These are phyloP conservation scores for Epichloe uncinata DNA, from an alignment of 2,329 filamentous ascomycete species.

Conservation along the genomic window DNA sequence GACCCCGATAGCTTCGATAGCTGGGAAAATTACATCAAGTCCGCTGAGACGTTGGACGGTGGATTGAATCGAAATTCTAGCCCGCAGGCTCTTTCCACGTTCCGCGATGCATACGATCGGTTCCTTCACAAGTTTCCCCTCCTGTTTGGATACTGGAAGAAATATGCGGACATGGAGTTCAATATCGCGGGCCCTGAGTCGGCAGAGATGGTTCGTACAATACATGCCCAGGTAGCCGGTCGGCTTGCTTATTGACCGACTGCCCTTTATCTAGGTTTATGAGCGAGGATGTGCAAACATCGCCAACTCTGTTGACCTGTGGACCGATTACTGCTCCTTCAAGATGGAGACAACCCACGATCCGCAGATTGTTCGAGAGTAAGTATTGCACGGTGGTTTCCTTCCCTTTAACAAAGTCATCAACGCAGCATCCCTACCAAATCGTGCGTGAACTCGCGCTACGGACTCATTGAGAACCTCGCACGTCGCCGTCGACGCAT, in stretches of 20 bases:
- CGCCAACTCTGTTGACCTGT: slow-evolving; percentile 85
- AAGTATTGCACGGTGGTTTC: slow-evolving; percentile 62
- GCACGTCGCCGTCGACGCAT: slow-evolving; percentile 25
- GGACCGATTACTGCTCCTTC: slow-evolving; percentile 95
- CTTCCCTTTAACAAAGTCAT: slow-evolving; percentile 50
- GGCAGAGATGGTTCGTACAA: slow-evolving; percentile 69
- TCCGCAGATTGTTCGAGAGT: slow-evolving; percentile 94
- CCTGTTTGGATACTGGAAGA: slow-evolving; percentile 98
- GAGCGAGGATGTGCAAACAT: slow-evolving; percentile 91
- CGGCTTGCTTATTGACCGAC: slow-evolving; percentile 1
- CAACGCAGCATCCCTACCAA: slow-evolving; percentile 29
- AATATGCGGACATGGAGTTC: slow-evolving; percentile 96
- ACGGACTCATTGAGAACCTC: slow-evolving; percentile 17
- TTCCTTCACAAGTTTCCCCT: slow-evolving; percentile 92
- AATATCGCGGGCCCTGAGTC: slow-evolving; percentile 93
- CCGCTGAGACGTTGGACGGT: slow-evolving; percentile 74
- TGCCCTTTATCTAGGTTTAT: slow-evolving; percentile 51
- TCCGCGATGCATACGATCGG: slow-evolving; percentile 78
- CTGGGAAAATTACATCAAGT: slow-evolving; percentile 85
- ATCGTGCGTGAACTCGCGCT: slow-evolving; percentile 23
- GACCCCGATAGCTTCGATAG: slow-evolving; percentile 86
- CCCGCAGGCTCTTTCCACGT: slow-evolving; percentile 77
- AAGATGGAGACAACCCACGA: slow-evolving; percentile 97
- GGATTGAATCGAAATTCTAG: slow-evolving; percentile 95
- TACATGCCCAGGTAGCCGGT: background rate